Percentiles rank a stretch among this genome's conserved stretches.
phyloP scores from a whole-genome alignment of 2,329 filamentous ascomycete species.

The Pezicula neosporulosa region DNA sequence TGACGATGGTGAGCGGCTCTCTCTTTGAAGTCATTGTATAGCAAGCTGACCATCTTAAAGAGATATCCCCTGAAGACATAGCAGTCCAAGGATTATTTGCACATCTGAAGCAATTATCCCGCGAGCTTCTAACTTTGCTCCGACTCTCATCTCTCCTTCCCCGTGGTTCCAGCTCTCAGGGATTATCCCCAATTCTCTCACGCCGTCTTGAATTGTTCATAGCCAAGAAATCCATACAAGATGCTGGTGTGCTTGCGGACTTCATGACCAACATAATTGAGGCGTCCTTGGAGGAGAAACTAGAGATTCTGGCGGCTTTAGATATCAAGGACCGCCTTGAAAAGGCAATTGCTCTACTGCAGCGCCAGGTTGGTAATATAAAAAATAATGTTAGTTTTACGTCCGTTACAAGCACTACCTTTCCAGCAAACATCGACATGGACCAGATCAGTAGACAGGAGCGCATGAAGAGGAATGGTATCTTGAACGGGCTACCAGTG shows the following conservation, averaged over 20 bases:
- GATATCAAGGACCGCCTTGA: conserved; percentile 75
- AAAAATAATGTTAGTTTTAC: conserved; percentile 88
- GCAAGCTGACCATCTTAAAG: conserved; percentile 16
- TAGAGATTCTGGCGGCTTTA: conserved; percentile 78
- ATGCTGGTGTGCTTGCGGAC: conserved; percentile 84
- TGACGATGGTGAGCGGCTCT: conserved; percentile 56
- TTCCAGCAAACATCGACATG: conserved; percentile 57
- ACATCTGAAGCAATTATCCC: conserved; percentile 77
- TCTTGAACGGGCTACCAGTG: conserved; percentile 18
- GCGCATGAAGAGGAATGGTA: conserved; percentile 19
- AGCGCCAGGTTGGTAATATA: conserved; percentile 76
- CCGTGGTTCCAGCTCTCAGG: conserved; percentile 58
- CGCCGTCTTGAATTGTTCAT: conserved; percentile 87
- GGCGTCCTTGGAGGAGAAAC: conserved; percentile 83
- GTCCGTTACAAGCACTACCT: conserved; percentile 64
- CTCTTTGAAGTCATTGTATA: neutral
- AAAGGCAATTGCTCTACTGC: conserved; percentile 79
- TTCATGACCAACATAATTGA: conserved; percentile 96
- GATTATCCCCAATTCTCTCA: conserved; percentile 79
- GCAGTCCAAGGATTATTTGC: conserved; percentile 70
- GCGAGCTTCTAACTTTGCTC: conserved; percentile 81
- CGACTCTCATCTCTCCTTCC: conserved; percentile 82
- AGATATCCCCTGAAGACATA: conserved; percentile 47
- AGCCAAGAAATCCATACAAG: conserved; percentile 71
- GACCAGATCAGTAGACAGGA: conserved; percentile 45